Conservation (phyloP, 345 rosid genomes). For the Pugionium dolabratum region DNA sequence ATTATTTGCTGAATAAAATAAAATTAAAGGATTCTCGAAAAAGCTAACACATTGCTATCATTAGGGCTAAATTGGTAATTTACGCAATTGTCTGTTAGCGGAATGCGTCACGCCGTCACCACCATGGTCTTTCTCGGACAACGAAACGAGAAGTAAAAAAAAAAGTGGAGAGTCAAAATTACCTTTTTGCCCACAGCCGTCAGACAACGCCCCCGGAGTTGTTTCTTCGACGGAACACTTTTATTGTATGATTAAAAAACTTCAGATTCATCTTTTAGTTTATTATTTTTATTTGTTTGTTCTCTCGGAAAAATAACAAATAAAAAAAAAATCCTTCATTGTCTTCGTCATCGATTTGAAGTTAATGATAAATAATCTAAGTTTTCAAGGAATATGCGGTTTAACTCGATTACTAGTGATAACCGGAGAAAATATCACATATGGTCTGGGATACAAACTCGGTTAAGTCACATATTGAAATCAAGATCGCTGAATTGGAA, state of each 20-base stretch:
- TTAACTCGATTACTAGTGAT: neutral
- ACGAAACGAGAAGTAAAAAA: neutral
- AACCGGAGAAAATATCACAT: neutral
- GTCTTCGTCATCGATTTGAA: neutral
- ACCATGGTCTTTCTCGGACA: slow-evolving; percentile 27
- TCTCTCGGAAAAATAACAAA: too few species aligned
- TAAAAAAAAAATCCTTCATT: too few species aligned
- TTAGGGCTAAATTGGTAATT: slow-evolving; percentile 11
- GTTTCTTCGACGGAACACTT: slow-evolving; percentile 5
- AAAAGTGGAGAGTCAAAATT: neutral
- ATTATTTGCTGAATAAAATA: neutral
- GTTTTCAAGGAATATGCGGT: neutral
- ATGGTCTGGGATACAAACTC: neutral
- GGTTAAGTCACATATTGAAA: neutral
- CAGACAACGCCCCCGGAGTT: slow-evolving; percentile 3
- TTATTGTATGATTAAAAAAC: neutral
- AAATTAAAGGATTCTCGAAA: neutral
- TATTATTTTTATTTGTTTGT: neutral
- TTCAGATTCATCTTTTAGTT: neutral
- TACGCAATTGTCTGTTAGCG: neutral
- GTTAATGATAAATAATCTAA: neutral
- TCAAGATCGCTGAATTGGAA: neutral
- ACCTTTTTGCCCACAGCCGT: slow-evolving; percentile 28
- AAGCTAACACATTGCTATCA: slow-evolving; percentile 8
- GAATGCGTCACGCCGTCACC: slow-evolving; percentile 23